Evolutionary conservation across 768 basidiomycete species (phyloP).

Genomic region (Podaxis carcinomalis): DNA sequence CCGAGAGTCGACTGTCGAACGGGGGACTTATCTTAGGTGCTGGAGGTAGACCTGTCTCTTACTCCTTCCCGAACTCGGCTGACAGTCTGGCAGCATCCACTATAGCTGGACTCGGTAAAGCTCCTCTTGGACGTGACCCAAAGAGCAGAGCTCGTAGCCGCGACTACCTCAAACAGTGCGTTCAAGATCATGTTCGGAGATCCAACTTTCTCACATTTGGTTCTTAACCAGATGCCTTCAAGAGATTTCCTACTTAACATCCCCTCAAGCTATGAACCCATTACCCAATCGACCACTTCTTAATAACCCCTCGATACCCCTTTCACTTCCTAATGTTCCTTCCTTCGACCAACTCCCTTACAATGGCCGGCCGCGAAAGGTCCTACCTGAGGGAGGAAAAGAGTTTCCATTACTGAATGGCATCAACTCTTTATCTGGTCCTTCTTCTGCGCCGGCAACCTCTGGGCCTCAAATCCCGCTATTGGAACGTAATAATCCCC

Average conservation of each 20-base stretch:
- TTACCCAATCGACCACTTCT: constrained; percentile 81
- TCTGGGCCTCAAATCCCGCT: constrained; percentile 36
- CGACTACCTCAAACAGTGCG: constrained; percentile 96
- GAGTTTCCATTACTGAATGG: constrained; percentile 68
- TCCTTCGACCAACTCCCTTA: constrained; percentile 71
- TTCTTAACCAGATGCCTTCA: constrained; percentile 72
- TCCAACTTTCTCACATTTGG: not conserved
- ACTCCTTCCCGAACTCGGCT: constrained; percentile 44
- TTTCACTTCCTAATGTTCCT: constrained; percentile 67
- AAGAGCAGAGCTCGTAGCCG: constrained; percentile 91
- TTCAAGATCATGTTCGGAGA: constrained; percentile 14
- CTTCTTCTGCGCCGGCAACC: constrained; percentile 44
- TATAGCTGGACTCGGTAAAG: constrained; percentile 56
- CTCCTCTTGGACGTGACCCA: constrained; percentile 83
- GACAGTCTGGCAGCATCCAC: constrained; percentile 42
- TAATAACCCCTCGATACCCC: constrained; percentile 58
- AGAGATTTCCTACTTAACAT: constrained; percentile 97
- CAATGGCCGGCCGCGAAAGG: constrained; percentile 78
- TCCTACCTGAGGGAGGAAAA: constrained; percentile 70
- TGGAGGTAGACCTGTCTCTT: constrained; percentile 53
- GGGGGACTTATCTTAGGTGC: constrained; percentile 45
- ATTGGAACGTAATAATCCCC: constrained; percentile 48
- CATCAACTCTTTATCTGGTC: constrained; percentile 47
- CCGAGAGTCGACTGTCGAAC: constrained; percentile 63
- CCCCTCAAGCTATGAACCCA: constrained; percentile 96